Percentiles rank a stretch among this genome's conserved stretches.
Evolutionary conservation across 352 stramenopile genomes (phyloP).

Genomic region (Blastocystis sp.): DNA sequence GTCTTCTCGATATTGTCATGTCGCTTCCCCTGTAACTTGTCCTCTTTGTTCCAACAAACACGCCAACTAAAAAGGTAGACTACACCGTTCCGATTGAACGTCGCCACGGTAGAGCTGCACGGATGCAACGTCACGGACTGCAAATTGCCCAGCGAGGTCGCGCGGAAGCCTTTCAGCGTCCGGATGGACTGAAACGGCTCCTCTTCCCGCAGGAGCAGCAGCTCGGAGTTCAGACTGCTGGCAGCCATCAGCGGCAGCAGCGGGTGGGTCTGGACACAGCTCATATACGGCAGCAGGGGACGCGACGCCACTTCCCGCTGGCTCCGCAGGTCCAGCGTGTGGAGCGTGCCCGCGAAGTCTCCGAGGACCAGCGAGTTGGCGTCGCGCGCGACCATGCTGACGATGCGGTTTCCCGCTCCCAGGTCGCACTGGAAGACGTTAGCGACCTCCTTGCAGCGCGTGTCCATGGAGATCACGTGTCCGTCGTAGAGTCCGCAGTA

Average conservation of each 20-base stretch:
- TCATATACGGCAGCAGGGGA: background rate
- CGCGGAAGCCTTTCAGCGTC: slow-evolving; percentile 3
- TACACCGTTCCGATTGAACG: slow-evolving; percentile 13
- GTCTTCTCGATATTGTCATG: slow-evolving; percentile 22
- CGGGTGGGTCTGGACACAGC: background rate
- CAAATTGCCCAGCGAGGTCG: background rate
- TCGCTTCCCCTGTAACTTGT: slow-evolving; percentile 19
- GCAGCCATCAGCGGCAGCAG: background rate
- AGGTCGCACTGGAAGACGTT: background rate
- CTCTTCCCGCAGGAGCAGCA: background rate
- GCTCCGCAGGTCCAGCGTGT: background rate
- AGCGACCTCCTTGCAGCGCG: background rate
- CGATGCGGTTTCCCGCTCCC: background rate
- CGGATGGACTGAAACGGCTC: background rate
- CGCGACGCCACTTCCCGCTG: background rate
- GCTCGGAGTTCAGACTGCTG: slow-evolving; percentile 25
- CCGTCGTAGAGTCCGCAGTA: background rate
- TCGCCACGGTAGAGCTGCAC: background rate
- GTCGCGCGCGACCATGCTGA: background rate
- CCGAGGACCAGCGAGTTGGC: background rate
- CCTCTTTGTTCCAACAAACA: slow-evolving; percentile 18
- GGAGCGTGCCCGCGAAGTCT: background rate
- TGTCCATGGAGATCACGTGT: background rate
- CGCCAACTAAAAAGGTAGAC: background rate
- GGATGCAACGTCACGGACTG: slow-evolving; percentile 3